Evolutionary conservation across 768 basidiomycete genomes (phyloP), one percentile per base, ranked within the genome.

Genomic region (Podaxis sp.): DNA sequence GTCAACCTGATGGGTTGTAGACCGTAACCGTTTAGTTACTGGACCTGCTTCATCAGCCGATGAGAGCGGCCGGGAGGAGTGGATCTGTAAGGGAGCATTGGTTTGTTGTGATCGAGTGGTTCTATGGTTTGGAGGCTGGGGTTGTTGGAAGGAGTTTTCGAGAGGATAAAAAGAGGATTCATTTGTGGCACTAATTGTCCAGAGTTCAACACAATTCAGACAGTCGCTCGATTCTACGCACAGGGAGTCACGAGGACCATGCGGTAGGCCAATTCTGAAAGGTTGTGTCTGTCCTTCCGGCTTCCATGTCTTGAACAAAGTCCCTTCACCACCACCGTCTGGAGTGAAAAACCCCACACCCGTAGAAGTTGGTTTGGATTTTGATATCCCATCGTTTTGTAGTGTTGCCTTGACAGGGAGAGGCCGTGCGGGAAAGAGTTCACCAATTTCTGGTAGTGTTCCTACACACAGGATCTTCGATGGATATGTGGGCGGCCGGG

Each of bases 41-140:
- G 91, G 91, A 48, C 90, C 91, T 58, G 83, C 81, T 77, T 93
- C 91, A 72, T 93, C 91, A 49, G 90, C 87, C 37, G 91, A 92
- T 62, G 91, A 92, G 62, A 92, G 84, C 22, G 91, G 88, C 57
- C 91, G 84, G 54, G 86, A 80, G 46, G 80, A 74, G 68, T 81
- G 79, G 56, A 77, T 77, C 69, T 86, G 86, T 55, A 77, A 76
- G 37, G 80, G 70, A 44, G 69, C 68, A 65, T 75, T 74, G 20
- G 69, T 67, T 56, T 80, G 74, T 65, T 82, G 84, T 50, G 76
- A 75, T 63, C 76, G 79, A 64, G 77, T 78, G 54, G 74, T 69
- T 58, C 82, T 82, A 68, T 80, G 79, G 24, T 74, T 75, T 72
- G 54, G 61, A 22, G 33, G 53, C 12, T 48, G 61, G 33, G 55